Evolutionary conservation across 75 land plant species (phyloP), one percentile per base, ranked within the genome.

Genomic region (Sequoia sempervirens): DNA sequence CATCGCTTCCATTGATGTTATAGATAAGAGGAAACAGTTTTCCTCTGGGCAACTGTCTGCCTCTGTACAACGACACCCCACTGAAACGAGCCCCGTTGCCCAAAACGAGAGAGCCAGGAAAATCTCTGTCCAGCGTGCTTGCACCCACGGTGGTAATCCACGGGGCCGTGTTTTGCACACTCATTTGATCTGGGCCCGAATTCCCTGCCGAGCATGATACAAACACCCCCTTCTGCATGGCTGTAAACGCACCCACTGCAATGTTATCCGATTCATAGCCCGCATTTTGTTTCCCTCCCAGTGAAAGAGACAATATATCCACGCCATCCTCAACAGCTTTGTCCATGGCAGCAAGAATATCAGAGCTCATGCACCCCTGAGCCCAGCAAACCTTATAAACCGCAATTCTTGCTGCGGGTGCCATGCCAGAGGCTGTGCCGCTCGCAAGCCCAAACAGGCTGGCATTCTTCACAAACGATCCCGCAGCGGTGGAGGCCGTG

Each of bases 311-410:
- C 41, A 93, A 66, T 28, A 95, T 85, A 45, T 95, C 88, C 23
- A 88, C 92, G 1, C 93, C 93, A 80, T 94, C 96, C 14, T 88
- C 64, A 1, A 92, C 90, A 30, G 95, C 95, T 12, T 79, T 80
- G 58, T 91, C 91, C 58, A 92, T 88, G 5, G 94, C 97, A 0
- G 98, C 92, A 1, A 95, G 85, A 46, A 96, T 95, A 83, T 96
- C 97, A 12, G 97, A 91, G 80, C 92, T 94, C 82, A 88, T 89
- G 82, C 98, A 96, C 3, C 96, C 96, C 20, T 83, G 83, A 2
- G 72, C 83, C 97, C 97, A 96, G 84, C 98, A 96, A 4, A 95
- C 97, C 85, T 96, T 96, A 82, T 96, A 96, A 1, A 80, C 94
- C 23, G 97, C 97, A 17, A 96, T 83, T 26, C 97, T 84, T 1